Conservation (phyloP, 2,329 filamentous ascomycete species). For the Cladosporium austrohemisphaericum region DNA sequence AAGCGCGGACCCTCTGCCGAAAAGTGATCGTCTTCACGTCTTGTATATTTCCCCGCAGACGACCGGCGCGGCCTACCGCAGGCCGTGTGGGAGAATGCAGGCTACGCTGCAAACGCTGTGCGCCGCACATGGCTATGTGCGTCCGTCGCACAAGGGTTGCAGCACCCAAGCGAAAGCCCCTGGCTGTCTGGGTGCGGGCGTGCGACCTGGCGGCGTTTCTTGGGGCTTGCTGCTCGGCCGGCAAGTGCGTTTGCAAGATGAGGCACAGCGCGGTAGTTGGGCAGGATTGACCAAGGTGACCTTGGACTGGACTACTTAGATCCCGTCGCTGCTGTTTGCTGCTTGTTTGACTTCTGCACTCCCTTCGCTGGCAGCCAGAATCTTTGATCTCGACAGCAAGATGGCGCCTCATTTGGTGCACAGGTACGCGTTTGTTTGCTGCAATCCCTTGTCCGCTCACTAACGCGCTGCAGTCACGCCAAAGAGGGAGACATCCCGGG, state of each 20-base stretch:
- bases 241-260: conserved; percentile 4
- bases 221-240: not conserved
- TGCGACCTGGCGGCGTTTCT: conserved; percentile 8
- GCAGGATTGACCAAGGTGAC: not conserved
- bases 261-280: conserved; percentile 1
- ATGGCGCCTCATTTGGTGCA: conserved; percentile 19
- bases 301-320: too few relatives aligned
- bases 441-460: not conserved
- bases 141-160: conserved; percentile 11
- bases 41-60: conserved; percentile 7
- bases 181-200: conserved; percentile 10
- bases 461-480: conserved; percentile 44
- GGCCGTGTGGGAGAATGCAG: conserved; percentile 2
- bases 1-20: conserved; percentile 2
- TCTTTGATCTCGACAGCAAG: not conserved
- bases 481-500: conserved; percentile 55
- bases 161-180: conserved; percentile 8
- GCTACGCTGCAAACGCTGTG: not conserved
- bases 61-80: not conserved
- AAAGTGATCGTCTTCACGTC: not conserved
- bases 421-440: conserved; percentile 11
- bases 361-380: not conserved
- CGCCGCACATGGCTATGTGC: conserved; percentile 13
- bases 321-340: not conserved
- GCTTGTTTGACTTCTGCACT: not conserved